Conservation (phyloP, 2,329 filamentous ascomycete species). For the Xylariaceae sp. region DNA sequence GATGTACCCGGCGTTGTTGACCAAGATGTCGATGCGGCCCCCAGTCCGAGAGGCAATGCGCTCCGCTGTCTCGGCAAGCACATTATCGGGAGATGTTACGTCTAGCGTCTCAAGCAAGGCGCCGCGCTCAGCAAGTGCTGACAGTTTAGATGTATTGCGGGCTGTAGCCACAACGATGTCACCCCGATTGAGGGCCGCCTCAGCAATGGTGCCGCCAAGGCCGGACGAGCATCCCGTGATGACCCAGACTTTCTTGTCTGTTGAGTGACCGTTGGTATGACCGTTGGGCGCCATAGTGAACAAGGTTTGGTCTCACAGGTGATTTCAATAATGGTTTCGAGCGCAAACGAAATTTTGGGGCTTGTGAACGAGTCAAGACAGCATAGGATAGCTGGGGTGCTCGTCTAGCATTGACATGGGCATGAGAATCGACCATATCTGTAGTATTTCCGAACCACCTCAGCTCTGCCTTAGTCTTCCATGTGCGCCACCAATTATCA, state of each 20-base stretch:
- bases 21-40: constrained; percentile 7
- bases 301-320: no score
- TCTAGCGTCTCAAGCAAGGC: constrained; percentile 8
- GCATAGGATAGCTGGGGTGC: no score
- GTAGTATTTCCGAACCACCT: no score
- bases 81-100: constrained; percentile 5
- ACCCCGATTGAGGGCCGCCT: constrained; percentile 5
- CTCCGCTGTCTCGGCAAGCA: not conserved
- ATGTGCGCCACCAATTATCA: no score
- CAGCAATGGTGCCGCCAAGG: constrained; percentile 9
- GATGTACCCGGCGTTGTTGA: constrained; percentile 12
- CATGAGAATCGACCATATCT: no score
- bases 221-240: constrained; percentile 13
- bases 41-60: constrained; percentile 3
- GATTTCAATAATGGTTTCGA: no score
- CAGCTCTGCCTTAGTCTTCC: no score
- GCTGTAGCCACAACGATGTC: constrained; percentile 12
- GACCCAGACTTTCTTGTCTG: constrained; percentile 8
- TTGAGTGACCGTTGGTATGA: not conserved
- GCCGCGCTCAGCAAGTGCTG: constrained; percentile 2
- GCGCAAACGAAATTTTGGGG: no score
- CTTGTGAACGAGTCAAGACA: no score
- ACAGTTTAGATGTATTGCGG: constrained; percentile 6
- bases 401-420: no score
- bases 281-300: not conserved